Percentiles rank a stretch among this genome's conserved stretches.
These are phyloP conservation scores for Botrytis sinoallii DNA, from an alignment of 2,329 filamentous ascomycete genomes.

Conservation along the genomic window DNA sequence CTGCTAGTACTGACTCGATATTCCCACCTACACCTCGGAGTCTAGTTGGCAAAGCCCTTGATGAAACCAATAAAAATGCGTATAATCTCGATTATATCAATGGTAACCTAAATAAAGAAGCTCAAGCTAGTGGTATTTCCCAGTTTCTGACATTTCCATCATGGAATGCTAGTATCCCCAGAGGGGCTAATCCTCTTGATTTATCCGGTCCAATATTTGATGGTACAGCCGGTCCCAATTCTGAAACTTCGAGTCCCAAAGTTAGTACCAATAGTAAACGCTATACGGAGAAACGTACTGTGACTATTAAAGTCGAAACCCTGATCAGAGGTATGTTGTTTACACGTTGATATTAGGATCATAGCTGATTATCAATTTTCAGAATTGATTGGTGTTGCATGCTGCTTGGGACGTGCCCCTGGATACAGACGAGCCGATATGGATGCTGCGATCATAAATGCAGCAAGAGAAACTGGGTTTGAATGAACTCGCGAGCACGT, in stretches of 20 bases:
- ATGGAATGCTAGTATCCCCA: background rate
- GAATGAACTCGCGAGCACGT: background rate
- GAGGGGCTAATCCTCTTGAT: constrained; percentile 2
- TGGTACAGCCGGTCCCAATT: background rate
- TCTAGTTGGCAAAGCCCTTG: constrained; percentile 18
- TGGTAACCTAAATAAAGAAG: background rate
- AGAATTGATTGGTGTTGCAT: constrained; percentile 34
- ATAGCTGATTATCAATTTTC: background rate
- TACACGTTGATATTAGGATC: background rate
- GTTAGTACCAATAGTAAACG: constrained; percentile 2
- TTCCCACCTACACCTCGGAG: constrained; percentile 29
- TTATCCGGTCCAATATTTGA: constrained; percentile 2
- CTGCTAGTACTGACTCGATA: constrained; percentile 23
- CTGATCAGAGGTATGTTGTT: constrained; percentile 36
- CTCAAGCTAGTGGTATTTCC: background rate
- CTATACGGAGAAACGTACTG: constrained; percentile 24
- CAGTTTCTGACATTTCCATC: background rate
- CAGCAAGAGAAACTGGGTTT: constrained; percentile 11
- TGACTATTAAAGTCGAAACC: constrained; percentile 36
- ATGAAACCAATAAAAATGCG: background rate
- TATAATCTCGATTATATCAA: background rate
- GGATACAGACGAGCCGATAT: constrained; percentile 37
- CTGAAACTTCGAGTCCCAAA: constrained; percentile 3
- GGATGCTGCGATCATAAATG: constrained; percentile 33
- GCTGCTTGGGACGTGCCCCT: constrained; percentile 36